These are phyloP conservation scores for Pleodorina starrii DNA, from an alignment of 139 green algal species.

Conservation along the genomic window DNA sequence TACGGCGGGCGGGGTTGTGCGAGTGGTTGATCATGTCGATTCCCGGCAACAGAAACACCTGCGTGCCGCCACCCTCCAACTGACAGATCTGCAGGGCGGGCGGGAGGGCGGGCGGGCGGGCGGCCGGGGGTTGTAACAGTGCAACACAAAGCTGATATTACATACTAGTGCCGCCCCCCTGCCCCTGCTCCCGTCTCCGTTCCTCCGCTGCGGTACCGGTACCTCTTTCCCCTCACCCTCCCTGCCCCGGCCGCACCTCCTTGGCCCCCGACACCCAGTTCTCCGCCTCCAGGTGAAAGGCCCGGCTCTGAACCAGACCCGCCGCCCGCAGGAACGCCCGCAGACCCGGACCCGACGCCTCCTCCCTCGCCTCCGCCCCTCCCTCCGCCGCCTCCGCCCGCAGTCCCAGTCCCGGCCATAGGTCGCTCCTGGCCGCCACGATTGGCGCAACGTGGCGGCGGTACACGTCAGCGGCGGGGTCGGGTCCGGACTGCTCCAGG, in stretches of 20 bases:
- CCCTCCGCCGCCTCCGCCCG: not conserved
- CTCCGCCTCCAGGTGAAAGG: conserved; percentile 78
- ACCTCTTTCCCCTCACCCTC: no score
- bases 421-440: conserved; percentile 43
- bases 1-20: conserved; percentile 51
- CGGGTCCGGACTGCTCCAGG: conserved; percentile 41
- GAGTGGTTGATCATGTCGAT: conserved; percentile 87
- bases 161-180: no score
- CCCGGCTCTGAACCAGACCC: conserved; percentile 78
- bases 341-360: not conserved
- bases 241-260: no score
- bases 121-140: no score
- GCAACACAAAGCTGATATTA: no score
- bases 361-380: not conserved
- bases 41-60: conserved; percentile 75
- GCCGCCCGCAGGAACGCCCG: conserved; percentile 63
- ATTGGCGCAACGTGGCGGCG: conserved; percentile 40
- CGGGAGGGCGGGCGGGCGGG: not conserved
- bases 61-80: conserved; percentile 49
- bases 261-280: conserved; percentile 77
- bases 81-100: not conserved
- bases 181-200: no score
- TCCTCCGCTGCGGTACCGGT: no score
- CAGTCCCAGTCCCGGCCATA: conserved; percentile 64
- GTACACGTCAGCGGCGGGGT: conserved; percentile 18